A percentile compares a stretch with the other conserved stretches of the same genome.
These are phyloP conservation scores for Candida patagonica DNA, from an alignment of 805 yeast species.

Conservation along the genomic window DNA sequence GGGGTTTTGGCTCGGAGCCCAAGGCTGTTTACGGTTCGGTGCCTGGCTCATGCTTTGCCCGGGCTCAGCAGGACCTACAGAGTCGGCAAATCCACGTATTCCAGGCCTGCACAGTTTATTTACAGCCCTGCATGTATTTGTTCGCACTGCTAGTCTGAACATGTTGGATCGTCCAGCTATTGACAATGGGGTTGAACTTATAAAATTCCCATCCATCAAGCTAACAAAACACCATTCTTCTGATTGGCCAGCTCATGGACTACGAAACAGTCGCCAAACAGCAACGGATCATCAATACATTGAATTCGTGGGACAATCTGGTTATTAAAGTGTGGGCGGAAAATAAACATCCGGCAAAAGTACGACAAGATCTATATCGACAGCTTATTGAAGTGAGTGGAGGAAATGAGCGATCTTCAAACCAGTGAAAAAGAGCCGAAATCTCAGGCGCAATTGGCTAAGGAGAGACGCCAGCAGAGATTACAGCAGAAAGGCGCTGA, in stretches of 20 bases:
- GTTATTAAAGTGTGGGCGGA: constrained; percentile 2
- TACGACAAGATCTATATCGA: constrained; percentile 4
- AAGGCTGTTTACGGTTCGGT: constrained; percentile 60
- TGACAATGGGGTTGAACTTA: too few relatives aligned
- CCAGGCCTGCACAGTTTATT: too few relatives aligned
- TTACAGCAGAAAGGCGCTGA: constrained; percentile 22
- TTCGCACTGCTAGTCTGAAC: too few relatives aligned
- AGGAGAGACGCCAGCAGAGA: constrained; percentile 27
- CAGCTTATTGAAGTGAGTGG: constrained; percentile 4
- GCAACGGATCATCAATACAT: constrained; percentile 4
- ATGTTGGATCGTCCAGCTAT: too few relatives aligned
- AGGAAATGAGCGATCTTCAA: not conserved
- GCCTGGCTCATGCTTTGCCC: constrained; percentile 53
- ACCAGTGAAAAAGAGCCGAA: constrained; percentile 3
- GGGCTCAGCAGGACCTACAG: too few relatives aligned
- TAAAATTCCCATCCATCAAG: too few relatives aligned
- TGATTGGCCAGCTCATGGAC: too few relatives aligned
- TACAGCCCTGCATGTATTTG: too few relatives aligned
- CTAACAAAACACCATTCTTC: too few relatives aligned
- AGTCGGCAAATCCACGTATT: too few relatives aligned
- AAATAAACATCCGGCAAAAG: constrained; percentile 9
- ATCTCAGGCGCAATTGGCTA: constrained; percentile 1
- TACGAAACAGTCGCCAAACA: constrained; percentile 9
- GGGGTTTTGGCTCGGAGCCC: constrained; percentile 64
- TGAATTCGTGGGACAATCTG: constrained; percentile 8